Percentiles rank a stretch among this genome's conserved stretches.
Conservation (phyloP, 768 basidiomycete genomes). For the Dentipellis fragilis region DNA sequence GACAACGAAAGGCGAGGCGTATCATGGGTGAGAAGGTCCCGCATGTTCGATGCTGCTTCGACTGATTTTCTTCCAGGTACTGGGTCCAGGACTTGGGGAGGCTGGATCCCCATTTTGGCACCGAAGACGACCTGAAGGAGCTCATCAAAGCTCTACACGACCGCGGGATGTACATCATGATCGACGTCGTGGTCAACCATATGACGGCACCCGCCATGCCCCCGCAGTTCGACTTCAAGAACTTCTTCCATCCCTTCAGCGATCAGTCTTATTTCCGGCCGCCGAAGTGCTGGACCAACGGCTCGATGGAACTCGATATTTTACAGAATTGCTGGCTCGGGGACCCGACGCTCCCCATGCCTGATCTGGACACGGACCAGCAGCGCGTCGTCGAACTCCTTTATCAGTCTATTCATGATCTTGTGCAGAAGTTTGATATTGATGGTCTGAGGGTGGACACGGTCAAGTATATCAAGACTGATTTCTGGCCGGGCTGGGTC, state of each 20-base stretch:
- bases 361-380: constrained; percentile 49
- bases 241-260: constrained; percentile 23
- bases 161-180: constrained; percentile 49
- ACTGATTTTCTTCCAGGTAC: constrained; percentile 23
- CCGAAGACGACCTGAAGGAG: constrained; percentile 37
- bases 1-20: constrained; percentile 45
- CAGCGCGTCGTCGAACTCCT: constrained; percentile 30
- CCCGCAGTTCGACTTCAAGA: constrained; percentile 9
- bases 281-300: constrained; percentile 28
- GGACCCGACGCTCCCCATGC: constrained; percentile 37
- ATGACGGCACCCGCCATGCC: constrained; percentile 29
- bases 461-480: constrained; percentile 42
- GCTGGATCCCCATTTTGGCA: constrained; percentile 46
- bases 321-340: constrained; percentile 56
- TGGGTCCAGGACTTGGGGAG: constrained; percentile 39
- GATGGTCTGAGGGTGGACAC: constrained; percentile 54
- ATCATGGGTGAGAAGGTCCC: constrained; percentile 34
- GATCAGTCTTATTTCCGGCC: constrained; percentile 28
- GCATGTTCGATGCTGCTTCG: neutral
- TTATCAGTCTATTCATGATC: constrained; percentile 36
- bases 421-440: constrained; percentile 36
- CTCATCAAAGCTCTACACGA: constrained; percentile 37
- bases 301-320: constrained; percentile 31
- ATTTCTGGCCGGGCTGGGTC: constrained; percentile 47
- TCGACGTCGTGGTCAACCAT: constrained; percentile 59